Evolutionary conservation across 768 basidiomycete genomes (phyloP), one percentile per base, ranked within the genome.

Genomic region (Podaxis sp.): DNA sequence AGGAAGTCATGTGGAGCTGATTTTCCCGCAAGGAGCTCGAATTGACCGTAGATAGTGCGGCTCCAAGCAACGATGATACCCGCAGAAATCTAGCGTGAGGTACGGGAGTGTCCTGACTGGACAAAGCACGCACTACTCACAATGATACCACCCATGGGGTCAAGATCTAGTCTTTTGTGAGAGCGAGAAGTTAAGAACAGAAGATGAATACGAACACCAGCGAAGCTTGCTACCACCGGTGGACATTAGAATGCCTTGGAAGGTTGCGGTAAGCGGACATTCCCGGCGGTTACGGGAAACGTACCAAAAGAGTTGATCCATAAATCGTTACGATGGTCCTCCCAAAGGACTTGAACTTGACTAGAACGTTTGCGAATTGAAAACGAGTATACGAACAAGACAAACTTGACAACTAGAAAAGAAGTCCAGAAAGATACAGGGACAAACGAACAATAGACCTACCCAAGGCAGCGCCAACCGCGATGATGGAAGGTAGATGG

Each of bases 311-410:
- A 78, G 69, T 95, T 95, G 71, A 94, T 87, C 71, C 86, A 92
- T n/a, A 95, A 72, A 69, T 96, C 96, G 69, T 95, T 98, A 67
- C 96, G 82, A 67, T 98, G 96, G 71, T 99, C 96, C 74, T 97
- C 93, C 95, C 94, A 98, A 30, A 97, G 83, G n/a, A 97, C 86
- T 52, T 86, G 85, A 2, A 99, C 96, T 75, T 99, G 97, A 68
- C 92, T 95, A 5, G 92, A 95, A 66, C 84, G 86, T 36, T 82
- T 83, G 30, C 93, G 87, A 51, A 96, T 81, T 2, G 92, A 82
- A 69, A 79, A 85, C 73, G 95, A 95, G 75, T 95, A 97, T 3
- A 95, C 40, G 77, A 99, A 99, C 48, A 99, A 84, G 0, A 88
- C 49, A 52, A 94, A 81, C 75, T 99, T 99, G 65, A 92, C 87